These are phyloP conservation scores for Tulasnella sp. DNA, from an alignment of 768 basidiomycete species.

Conservation along the genomic window DNA sequence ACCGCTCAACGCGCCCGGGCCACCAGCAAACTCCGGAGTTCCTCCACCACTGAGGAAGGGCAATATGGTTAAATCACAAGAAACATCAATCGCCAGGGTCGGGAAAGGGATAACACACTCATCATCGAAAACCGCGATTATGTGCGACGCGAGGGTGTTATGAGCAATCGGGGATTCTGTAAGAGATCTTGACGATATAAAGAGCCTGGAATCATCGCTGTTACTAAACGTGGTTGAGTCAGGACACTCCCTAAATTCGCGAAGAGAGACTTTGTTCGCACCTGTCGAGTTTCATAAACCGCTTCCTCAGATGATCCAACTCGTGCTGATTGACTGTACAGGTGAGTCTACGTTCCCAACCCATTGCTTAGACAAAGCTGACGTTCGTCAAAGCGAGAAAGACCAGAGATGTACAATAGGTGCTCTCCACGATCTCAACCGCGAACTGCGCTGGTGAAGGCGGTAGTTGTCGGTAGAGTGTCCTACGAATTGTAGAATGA, in stretches of 20 bases:
- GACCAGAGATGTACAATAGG: slow-evolving; percentile 77
- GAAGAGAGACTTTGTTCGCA: slow-evolving; percentile 39
- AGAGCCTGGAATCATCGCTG: slow-evolving; percentile 94
- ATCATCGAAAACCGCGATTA: slow-evolving; percentile 99
- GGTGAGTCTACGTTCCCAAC: too few relatives aligned
- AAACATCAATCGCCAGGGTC: not conserved
- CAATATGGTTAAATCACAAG: not conserved
- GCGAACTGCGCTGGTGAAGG: slow-evolving; percentile 84
- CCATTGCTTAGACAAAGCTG: not conserved
- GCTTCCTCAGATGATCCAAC: slow-evolving; percentile 93
- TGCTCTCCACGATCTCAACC: slow-evolving; percentile 95
- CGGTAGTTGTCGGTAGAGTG: not conserved
- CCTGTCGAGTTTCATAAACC: slow-evolving; percentile 99
- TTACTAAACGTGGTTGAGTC: not conserved
- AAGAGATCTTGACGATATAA: slow-evolving; percentile 99
- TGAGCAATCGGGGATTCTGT: slow-evolving; percentile 99
- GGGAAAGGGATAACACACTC: slow-evolving; percentile 66
- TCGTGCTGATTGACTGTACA: slow-evolving; percentile 89
- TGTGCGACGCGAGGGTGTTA: slow-evolving; percentile 92
- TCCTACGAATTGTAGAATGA: slow-evolving; percentile 28
- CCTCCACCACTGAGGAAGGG: slow-evolving; percentile 78
- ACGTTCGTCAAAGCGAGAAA: not conserved
- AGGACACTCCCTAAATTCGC: not conserved
- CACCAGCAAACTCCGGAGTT: slow-evolving; percentile 95
- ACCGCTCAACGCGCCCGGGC: slow-evolving; percentile 95